Conservation (phyloP, 176 grass and related monocot species). For the Oryza meridionalis region DNA sequence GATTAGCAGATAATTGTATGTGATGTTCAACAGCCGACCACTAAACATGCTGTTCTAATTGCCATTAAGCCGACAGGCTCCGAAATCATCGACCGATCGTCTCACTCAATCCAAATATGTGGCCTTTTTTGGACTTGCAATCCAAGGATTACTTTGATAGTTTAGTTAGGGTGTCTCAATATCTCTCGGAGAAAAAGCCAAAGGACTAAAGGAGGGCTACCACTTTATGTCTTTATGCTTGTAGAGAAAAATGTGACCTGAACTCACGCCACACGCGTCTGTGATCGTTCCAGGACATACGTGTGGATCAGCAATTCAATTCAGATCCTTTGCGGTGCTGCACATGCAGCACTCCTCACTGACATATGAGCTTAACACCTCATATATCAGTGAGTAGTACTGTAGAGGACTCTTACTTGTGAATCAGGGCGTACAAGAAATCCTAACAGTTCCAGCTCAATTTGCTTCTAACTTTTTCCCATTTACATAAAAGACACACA, state of each 20-base stretch:
- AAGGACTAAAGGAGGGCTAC: background rate
- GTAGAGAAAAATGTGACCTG: background rate
- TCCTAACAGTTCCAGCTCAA: background rate
- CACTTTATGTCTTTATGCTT: background rate
- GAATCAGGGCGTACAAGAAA: background rate
- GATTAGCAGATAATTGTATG: background rate
- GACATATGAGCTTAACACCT: no score
- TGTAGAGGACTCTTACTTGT: no score
- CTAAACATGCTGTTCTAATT: slow-evolving; percentile 42
- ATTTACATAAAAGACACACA: background rate
- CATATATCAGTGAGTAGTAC: no score
- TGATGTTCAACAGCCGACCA: slow-evolving; percentile 24
- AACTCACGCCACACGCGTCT: background rate
- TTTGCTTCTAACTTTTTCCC: no score
- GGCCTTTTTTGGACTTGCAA: slow-evolving; percentile 44
- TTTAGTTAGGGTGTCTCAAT: slow-evolving; percentile 27
- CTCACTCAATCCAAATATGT: slow-evolving; percentile 35
- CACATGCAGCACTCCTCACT: no score
- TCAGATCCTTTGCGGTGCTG: no score
- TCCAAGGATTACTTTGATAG: slow-evolving; percentile 31
- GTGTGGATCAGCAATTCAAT: background rate
- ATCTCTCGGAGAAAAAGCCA: slow-evolving; percentile 6
- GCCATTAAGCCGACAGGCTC: slow-evolving; percentile 45
- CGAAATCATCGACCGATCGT: slow-evolving; percentile 35
- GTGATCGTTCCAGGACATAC: background rate